These are phyloP conservation scores for Sphenostylis stenocarpa DNA, from an alignment of 306 rosid genomes.

Conservation along the genomic window DNA sequence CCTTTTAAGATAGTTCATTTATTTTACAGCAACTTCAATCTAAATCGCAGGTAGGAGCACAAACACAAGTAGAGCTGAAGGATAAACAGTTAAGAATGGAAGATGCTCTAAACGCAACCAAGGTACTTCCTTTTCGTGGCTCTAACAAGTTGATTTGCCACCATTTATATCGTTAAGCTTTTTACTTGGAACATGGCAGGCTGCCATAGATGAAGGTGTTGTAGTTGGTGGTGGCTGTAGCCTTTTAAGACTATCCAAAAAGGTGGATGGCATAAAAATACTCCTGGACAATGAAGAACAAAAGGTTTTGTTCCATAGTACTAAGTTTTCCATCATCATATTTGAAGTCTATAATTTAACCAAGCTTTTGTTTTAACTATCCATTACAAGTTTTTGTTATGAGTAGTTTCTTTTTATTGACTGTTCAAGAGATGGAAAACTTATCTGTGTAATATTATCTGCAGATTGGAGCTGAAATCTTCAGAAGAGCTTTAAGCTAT, in stretches of 20 bases:
- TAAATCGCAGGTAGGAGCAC: constrained; percentile 87
- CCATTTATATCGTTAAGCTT: background rate
- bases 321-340: background rate
- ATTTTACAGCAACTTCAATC: constrained; percentile 21
- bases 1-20: constrained; percentile 24
- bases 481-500: constrained; percentile 78
- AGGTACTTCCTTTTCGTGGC: constrained; percentile 50
- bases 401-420: background rate
- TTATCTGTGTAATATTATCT: background rate
- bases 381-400: background rate
- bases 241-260: constrained; percentile 78
- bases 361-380: background rate
- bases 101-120: constrained; percentile 91
- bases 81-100: constrained; percentile 87
- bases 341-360: background rate
- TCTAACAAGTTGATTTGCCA: constrained; percentile 17
- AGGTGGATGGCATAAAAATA: constrained; percentile 67
- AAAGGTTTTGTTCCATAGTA: constrained; percentile 42
- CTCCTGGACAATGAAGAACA: constrained; percentile 84
- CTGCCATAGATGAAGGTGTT: constrained; percentile 95
- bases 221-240: constrained; percentile 97
- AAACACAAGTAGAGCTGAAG: constrained; percentile 88
- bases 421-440: constrained; percentile 10
- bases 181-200: constrained; percentile 50
- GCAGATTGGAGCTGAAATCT: constrained; percentile 95